Conservation (phyloP, 768 basidiomycete genomes). For the Suillus brevipes region DNA sequence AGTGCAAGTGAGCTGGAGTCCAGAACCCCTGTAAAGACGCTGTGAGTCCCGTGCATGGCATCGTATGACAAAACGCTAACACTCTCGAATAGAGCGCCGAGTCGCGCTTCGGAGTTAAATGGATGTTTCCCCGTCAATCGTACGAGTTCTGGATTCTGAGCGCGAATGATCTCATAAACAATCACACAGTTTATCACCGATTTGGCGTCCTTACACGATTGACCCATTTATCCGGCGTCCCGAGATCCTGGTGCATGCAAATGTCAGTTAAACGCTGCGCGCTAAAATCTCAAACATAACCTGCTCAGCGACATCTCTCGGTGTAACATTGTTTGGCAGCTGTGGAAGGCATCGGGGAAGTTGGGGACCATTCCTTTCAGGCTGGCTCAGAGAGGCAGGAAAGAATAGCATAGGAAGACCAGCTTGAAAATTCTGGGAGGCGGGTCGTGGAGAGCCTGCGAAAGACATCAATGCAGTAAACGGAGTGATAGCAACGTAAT, state of each 20-base stretch:
- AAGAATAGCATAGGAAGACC: slow-evolving; percentile 19
- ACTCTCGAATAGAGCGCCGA: slow-evolving; percentile 43
- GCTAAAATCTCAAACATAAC: slow-evolving; percentile 11
- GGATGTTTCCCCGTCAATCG: slow-evolving; percentile 62
- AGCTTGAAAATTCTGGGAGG: neutral
- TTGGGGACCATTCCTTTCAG: slow-evolving; percentile 23
- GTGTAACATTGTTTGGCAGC: slow-evolving; percentile 25
- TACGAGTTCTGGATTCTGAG: slow-evolving; percentile 40
- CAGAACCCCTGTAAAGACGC: slow-evolving; percentile 46
- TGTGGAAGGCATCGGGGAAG: slow-evolving; percentile 24
- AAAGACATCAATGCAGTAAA: slow-evolving; percentile 8
- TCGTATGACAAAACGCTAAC: slow-evolving; percentile 20
- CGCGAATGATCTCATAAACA: neutral
- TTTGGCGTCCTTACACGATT: slow-evolving; percentile 27
- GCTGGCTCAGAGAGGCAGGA: slow-evolving; percentile 17
- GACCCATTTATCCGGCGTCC: slow-evolving; percentile 44
- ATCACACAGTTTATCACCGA: neutral
- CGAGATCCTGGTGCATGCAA: slow-evolving; percentile 25
- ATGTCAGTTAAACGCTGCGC: neutral
- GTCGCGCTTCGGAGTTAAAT: slow-evolving; percentile 55
- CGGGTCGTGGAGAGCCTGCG: neutral
- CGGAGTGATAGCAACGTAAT: slow-evolving; percentile 8
- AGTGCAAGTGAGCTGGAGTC: slow-evolving; percentile 54
- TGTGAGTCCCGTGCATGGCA: neutral
- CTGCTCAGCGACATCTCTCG: slow-evolving; percentile 21